Evolutionary conservation across 306 rosid genomes (phyloP).

Genomic region (Arachis stenosperma): DNA sequence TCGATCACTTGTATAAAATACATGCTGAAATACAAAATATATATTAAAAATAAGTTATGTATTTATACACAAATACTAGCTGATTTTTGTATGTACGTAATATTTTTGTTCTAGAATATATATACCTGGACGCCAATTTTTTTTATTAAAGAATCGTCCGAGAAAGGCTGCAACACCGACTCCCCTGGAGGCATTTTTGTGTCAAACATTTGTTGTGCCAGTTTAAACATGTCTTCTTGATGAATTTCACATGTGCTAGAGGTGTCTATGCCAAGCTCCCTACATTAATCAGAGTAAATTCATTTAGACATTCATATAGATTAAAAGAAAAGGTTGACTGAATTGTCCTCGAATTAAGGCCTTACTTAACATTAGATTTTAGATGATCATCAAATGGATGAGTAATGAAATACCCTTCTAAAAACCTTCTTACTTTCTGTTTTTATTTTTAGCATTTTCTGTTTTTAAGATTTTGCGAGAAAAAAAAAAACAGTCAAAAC

Average conservation of each 20-base stretch:
- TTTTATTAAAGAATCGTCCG: conserved; percentile 88
- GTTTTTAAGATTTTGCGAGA: too few species aligned
- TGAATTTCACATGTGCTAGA: conserved; percentile 69
- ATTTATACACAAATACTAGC: too few species aligned
- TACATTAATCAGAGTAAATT: conserved; percentile 38
- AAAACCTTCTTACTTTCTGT: too few species aligned
- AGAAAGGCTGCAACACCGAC: conserved; percentile 81
- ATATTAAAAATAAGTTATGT: too few species aligned
- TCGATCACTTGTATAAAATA: too few species aligned
- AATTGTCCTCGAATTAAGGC: not conserved
- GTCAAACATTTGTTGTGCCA: conserved; percentile 86
- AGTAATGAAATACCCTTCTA: too few species aligned
- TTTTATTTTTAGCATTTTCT: too few species aligned
- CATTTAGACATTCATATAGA: conserved; percentile 29
- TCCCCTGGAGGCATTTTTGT: conserved; percentile 90
- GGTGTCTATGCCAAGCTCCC: conserved; percentile 91
- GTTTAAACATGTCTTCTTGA: conserved; percentile 69
- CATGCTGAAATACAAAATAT: too few species aligned
- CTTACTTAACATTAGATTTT: not conserved
- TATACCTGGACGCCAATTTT: conserved; percentile 79
- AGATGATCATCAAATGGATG: too few species aligned
- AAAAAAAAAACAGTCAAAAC: too few species aligned
- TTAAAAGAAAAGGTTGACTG: conserved; percentile 3
- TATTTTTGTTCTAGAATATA: too few species aligned
- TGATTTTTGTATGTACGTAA: too few species aligned